Evolutionary conservation across 2,329 filamentous ascomycete species (phyloP), one percentile per base, ranked within the genome.

Genomic region (Paraphoma chrysanthemicola): DNA sequence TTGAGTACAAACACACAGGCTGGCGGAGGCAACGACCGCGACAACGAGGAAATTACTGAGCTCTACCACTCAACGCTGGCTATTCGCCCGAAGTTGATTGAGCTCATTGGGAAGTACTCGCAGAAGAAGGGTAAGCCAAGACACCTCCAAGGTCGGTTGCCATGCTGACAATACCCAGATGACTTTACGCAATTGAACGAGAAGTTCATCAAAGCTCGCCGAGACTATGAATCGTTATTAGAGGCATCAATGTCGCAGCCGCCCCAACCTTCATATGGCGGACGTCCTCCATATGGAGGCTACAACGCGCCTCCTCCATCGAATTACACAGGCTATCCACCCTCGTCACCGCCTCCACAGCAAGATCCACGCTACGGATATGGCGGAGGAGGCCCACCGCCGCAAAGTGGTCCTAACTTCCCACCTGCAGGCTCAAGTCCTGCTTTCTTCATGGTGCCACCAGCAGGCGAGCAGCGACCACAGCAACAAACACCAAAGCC

Each of bases 141-240:
- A 12, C 12, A 36, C 14, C 12, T 16, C 1, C 1, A 14, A 17
- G 18, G 44, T 9, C 6, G 30, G 9, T 51, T 6, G 29, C 42
- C 45, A 48, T 29, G 28, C 54, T 68, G 54, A 70, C 54, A 49
- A 18, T 43, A 39, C 12, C 63, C 63, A 96, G 95, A 99, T 78
- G 95, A 99, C 77, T 98, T 99, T 73, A 97, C 95, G 2, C 94
- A 98, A 75, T 82, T 99, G 60, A 99, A 99, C 72, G 95, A 99
- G 78, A 98, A 98, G 80, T 99, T 99, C 78, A 98, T 99, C 83
- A 99, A 99, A 79, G 95, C 95, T 44, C 89, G 95, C 63, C 87
- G 94, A 69, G 95, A 99, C 78, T 99, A 99, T 75, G 95, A 99
- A 79, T 89, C 91, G 30, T 84, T 99, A n/a, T 83, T 99, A 17